phyloP scores from a whole-genome alignment of 1,139 yeast species.

The Debaryomycetaceae sp. region DNA sequence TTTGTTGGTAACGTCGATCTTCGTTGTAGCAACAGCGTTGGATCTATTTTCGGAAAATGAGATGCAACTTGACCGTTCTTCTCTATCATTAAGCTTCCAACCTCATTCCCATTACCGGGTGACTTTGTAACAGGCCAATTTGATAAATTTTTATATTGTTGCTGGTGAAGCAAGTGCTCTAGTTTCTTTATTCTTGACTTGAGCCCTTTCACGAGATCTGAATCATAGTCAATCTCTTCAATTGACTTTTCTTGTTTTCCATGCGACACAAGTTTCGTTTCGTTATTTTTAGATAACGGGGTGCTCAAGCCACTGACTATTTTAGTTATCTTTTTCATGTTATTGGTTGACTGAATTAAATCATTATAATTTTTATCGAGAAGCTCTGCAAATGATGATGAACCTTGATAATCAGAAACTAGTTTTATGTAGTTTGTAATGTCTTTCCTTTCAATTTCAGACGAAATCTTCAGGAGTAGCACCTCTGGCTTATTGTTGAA shows the following conservation, averaged over 20 bases:
- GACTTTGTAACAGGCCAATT: conserved; percentile 50
- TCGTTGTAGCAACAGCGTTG: conserved; percentile 22
- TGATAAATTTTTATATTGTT: conserved; percentile 54
- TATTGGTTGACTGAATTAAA: conserved; percentile 35
- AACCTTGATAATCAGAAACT: conserved; percentile 19
- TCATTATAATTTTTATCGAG: conserved; percentile 49
- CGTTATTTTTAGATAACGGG: conserved; percentile 12
- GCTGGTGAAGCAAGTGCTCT: conserved; percentile 66
- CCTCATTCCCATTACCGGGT: conserved; percentile 6
- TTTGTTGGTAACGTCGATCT: conserved; percentile 2
- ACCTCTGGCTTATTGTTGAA: conserved; percentile 22
- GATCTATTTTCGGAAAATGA: conserved; percentile 12
- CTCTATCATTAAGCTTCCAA: conserved; percentile 4
- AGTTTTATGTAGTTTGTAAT: conserved; percentile 33
- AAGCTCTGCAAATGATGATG: conserved; percentile 33
- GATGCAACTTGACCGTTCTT: conserved; percentile 5
- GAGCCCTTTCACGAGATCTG: conserved; percentile 50
- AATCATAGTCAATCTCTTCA: conserved; percentile 28
- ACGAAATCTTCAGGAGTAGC: conserved; percentile 21
- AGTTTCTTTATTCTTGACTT: conserved; percentile 58
- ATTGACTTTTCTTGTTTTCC: conserved; percentile 15
- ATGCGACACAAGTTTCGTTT: conserved; percentile 14
- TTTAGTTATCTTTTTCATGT: conserved; percentile 37
- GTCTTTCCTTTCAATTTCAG: conserved; percentile 38
- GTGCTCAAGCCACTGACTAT: conserved; percentile 32